These are phyloP conservation scores for Blastocystis hominis DNA, from an alignment of 352 stramenopile species.

Conservation along the genomic window DNA sequence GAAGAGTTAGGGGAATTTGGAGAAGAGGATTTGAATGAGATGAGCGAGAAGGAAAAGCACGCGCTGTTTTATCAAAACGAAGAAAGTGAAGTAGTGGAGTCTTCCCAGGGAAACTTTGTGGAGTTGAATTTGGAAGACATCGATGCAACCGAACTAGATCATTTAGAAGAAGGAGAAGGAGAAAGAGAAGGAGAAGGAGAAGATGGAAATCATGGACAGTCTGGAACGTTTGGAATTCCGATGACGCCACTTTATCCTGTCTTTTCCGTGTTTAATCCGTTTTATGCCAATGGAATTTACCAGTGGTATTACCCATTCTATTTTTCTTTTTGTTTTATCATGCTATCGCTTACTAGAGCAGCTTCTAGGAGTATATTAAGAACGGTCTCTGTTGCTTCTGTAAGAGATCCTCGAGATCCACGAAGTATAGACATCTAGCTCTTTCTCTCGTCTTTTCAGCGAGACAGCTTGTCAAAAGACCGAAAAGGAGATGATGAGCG, in stretches of 20 bases:
- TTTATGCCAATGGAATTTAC: neutral
- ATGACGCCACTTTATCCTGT: neutral
- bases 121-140: neutral
- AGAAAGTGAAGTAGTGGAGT: neutral
- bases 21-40: neutral
- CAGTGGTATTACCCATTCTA: neutral
- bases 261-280: neutral
- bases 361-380: neutral
- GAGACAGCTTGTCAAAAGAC: constrained; percentile 17
- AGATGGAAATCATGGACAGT: neutral
- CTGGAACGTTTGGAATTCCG: neutral
- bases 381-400: neutral
- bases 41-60: neutral
- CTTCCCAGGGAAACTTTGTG: neutral
- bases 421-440: neutral
- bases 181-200: neutral
- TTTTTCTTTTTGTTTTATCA: neutral
- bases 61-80: constrained; percentile 34
- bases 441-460: neutral
- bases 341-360: neutral
- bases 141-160: neutral
- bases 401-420: neutral
- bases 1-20: neutral
- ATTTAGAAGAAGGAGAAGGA: neutral
- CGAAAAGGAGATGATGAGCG: constrained; percentile 43